These are phyloP conservation scores for Auriscalpium orientale DNA, from an alignment of 768 basidiomycete species.

Conservation along the genomic window DNA sequence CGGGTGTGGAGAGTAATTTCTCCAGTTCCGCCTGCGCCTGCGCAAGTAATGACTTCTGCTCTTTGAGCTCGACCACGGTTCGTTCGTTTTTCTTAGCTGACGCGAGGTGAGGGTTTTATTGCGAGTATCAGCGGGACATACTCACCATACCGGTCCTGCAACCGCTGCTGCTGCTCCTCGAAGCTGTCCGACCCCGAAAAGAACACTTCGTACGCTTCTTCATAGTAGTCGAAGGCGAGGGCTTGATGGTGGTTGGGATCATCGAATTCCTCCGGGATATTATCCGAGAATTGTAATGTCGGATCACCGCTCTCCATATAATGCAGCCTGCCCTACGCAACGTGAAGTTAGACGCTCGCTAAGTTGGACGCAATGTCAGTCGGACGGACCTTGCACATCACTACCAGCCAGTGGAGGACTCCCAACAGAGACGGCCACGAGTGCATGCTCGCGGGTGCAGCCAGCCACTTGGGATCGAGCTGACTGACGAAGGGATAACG, in stretches of 20 bases:
- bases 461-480: conserved; percentile 81
- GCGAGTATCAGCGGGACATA: background rate
- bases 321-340: conserved; percentile 23
- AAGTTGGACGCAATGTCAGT: background rate
- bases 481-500: conserved; percentile 76
- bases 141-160: conserved; percentile 76
- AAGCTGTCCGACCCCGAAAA: conserved; percentile 62
- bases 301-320: conserved; percentile 61
- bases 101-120: background rate
- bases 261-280: conserved; percentile 69
- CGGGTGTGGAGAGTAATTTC: conserved; percentile 55
- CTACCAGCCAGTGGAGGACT: conserved; percentile 88
- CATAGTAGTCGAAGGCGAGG: conserved; percentile 68
- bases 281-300: conserved; percentile 53
- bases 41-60: conserved; percentile 39
- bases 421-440: conserved; percentile 89
- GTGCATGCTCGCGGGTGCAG: conserved; percentile 82
- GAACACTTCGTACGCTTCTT: conserved; percentile 61
- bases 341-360: background rate
- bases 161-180: conserved; percentile 55
- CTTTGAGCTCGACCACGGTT: conserved; percentile 57
- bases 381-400: conserved; percentile 66
- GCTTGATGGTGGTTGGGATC: conserved; percentile 68
- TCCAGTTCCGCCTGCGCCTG: conserved; percentile 45
- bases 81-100: conserved; percentile 66